A percentile compares a stretch with the other conserved stretches of the same genome.
phyloP scores from a whole-genome alignment of 106 monocot species.

The Dendrobium huoshanense region DNA sequence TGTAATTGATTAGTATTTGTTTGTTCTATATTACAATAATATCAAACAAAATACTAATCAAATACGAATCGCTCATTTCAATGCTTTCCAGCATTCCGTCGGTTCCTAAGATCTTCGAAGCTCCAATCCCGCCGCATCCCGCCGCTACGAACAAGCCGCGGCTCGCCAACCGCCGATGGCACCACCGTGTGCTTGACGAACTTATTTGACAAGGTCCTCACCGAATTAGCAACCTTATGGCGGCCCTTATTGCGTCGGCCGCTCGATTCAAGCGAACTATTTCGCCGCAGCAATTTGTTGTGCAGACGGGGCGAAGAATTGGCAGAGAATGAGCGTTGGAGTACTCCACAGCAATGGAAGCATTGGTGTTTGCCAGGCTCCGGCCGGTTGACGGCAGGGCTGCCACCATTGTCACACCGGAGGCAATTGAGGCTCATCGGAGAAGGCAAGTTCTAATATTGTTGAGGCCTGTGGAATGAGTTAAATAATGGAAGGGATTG shows the following conservation, averaged over 20 bases:
- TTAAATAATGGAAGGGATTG: not conserved
- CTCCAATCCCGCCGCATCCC: conserved; percentile 55
- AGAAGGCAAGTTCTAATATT: not conserved
- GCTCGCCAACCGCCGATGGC: conserved; percentile 11
- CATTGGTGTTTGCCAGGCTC: not conserved
- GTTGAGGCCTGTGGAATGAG: not conserved
- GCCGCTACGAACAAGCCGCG: conserved; percentile 25
- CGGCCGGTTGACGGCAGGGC: not conserved
- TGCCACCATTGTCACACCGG: not conserved
- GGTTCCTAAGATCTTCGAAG: conserved; percentile 30
- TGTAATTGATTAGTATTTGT: too few species aligned
- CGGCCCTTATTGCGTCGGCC: not conserved
- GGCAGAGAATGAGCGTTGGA: conserved; percentile 16
- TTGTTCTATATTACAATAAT: too few species aligned
- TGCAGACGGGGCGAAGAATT: conserved; percentile 11
- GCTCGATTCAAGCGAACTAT: not conserved
- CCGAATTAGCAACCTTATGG: not conserved
- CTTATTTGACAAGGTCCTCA: not conserved
- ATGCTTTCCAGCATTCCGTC: not conserved
- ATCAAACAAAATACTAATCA: too few species aligned
- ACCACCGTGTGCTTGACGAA: not conserved
- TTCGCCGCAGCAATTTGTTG: not conserved
- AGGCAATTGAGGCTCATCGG: conserved; percentile 8
- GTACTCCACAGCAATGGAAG: conserved; percentile 1
- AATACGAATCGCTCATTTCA: not conserved